Conservation (phyloP, 2,329 filamentous ascomycete genomes). For the Pseudofabraea citricarpa region DNA sequence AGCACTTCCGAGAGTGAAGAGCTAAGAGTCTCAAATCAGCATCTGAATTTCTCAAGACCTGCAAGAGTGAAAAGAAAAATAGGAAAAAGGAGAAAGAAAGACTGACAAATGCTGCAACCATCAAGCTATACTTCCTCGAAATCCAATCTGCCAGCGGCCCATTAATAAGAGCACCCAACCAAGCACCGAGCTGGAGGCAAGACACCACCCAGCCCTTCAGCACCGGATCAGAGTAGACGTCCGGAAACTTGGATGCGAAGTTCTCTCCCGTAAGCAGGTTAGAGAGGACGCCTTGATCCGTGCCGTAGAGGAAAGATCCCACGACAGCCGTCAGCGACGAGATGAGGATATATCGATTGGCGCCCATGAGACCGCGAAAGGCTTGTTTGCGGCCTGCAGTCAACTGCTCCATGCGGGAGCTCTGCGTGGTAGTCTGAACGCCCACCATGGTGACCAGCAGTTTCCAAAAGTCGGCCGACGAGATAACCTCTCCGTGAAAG, state of each 20-base stretch:
- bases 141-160: conserved; percentile 58
- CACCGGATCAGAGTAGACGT: conserved; percentile 34
- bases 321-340: conserved; percentile 30
- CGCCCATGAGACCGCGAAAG: conserved; percentile 2
- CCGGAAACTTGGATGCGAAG: conserved; percentile 32
- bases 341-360: conserved; percentile 1
- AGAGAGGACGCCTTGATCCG: conserved; percentile 39
- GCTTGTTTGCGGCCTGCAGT: conserved; percentile 1
- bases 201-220: conserved; percentile 37
- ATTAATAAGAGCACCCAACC: conserved; percentile 63
- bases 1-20: conserved; percentile 37
- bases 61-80: conserved; percentile 11
- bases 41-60: conserved; percentile 17
- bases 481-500: no score
- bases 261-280: conserved; percentile 38
- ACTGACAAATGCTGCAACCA: conserved; percentile 4
- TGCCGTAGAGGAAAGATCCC: conserved; percentile 35
- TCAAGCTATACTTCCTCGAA: conserved; percentile 11
- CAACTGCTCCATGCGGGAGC: conserved; percentile 4
- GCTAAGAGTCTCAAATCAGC: no score
- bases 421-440: background rate
- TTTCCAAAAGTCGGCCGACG: no score
- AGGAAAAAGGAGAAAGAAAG: conserved; percentile 11
- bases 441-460: conserved; percentile 3
- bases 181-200: conserved; percentile 69